These are phyloP conservation scores for Diaporthe sp. DNA, from an alignment of 2,329 filamentous ascomycete species.

Conservation along the genomic window DNA sequence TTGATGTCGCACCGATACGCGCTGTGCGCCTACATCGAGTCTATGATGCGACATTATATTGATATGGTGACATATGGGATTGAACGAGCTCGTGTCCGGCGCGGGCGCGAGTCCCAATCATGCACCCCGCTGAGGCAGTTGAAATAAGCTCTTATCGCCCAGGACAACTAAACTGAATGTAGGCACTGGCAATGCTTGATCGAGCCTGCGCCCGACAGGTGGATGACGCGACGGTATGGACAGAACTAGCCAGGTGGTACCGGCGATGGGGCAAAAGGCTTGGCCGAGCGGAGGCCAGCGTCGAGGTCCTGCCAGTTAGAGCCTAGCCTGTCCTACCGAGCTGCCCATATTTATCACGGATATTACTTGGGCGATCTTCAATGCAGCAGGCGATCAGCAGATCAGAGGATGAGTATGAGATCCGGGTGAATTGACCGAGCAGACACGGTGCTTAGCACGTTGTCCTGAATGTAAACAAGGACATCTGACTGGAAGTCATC, in stretches of 20 bases:
- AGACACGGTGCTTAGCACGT: neutral
- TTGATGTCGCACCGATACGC: neutral
- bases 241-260: conserved; percentile 21
- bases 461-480: neutral
- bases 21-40: neutral
- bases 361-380: conserved; percentile 18
- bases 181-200: conserved; percentile 24
- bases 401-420: neutral
- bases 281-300: conserved; percentile 7
- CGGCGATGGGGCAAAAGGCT: neutral
- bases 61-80: conserved; percentile 6
- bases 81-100: neutral
- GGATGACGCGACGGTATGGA: conserved; percentile 13
- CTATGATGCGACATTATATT: conserved; percentile 1
- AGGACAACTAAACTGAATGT: conserved; percentile 12
- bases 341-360: conserved; percentile 18
- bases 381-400: conserved; percentile 18
- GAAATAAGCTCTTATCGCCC: conserved; percentile 26
- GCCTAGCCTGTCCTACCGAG: conserved; percentile 6
- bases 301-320: neutral
- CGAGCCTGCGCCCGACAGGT: neutral
- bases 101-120: neutral
- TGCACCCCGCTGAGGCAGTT: neutral
- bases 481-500: too few species aligned
- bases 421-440: neutral